Base-by-base conservation (phyloP, 2,329 filamentous ascomycete species). In the Apiospora pterosperma region DNA sequence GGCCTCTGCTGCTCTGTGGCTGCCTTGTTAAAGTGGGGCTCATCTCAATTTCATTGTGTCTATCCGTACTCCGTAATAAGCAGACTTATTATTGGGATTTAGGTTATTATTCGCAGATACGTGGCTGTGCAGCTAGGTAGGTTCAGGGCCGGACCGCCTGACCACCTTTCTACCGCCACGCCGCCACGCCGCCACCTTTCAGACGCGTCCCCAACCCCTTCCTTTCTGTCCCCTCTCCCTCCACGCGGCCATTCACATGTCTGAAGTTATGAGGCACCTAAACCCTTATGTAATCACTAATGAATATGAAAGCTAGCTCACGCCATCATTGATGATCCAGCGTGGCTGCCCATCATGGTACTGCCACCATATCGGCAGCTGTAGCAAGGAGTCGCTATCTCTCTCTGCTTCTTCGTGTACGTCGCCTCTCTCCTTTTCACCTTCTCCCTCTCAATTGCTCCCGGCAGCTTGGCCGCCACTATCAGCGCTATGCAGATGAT, bases 401-500 rank as follows among this genome's bases (percentile, higher is more conserved):
- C 48, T n/a, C 39, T 36, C 58, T 36, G 34, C 23, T 36, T 60
- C 36, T 60, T 36, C 58, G n/a, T 10, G 23, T 16, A 25, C 8
- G 58, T 25, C 58, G 58, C 34, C 48, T 60, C 58, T 14, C 58
- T 60, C 58, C 34, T 38, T 8, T 23, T 38, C 12, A 36, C 31
- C 36, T 38, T 39, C n/a, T 39, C 23, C 2, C 10, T 23, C 58
- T 60, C 34, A 11, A 60, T 36, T 8, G 11, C 34, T 28, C 14
- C 58, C n/a, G 60, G 60, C 39, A 62, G 44, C 31, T 58, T 23
- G n/a, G 34, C 41, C 41, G 31, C 64, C 23, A 66, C 48, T 21
- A 67, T 42, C 28, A 71, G 61, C 3, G 60, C 65, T 21, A 68
- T 62, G 41, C 67, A 68, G 36, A 71, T 62, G 19, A 70, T 21